These are phyloP conservation scores for Filobasidium floriforme DNA, from an alignment of 768 basidiomycete species.

Conservation along the genomic window DNA sequence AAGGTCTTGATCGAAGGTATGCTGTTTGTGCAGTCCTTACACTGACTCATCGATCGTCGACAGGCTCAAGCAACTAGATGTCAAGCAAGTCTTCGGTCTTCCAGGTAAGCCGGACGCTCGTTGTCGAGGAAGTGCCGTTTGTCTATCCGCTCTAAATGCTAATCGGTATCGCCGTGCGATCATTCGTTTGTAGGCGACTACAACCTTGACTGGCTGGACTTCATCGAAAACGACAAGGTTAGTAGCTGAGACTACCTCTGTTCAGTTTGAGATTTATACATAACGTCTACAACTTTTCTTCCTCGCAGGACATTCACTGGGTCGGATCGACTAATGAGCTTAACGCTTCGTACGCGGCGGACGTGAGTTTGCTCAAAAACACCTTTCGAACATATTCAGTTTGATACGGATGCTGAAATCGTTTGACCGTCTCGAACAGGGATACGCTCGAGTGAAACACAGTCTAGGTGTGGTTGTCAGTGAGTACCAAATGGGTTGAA, in stretches of 20 bases:
- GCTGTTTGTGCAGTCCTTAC: no score
- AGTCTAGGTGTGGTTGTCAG: conserved; percentile 44
- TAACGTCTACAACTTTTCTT: no score
- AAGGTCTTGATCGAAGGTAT: no score
- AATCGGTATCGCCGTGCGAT: no score
- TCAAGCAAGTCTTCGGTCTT: conserved; percentile 70
- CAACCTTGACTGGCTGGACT: conserved; percentile 49
- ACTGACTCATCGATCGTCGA: no score
- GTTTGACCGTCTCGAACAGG: conserved; percentile 34
- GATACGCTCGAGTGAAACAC: conserved; percentile 81
- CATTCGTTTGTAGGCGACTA: conserved; percentile 31
- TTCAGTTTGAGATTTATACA: no score
- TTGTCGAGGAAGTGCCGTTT: no score
- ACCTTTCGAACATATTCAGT: no score
- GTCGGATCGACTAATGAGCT: conserved; percentile 77
- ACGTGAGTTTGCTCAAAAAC: conserved; percentile 37
- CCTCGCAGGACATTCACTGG: conserved; percentile 71
- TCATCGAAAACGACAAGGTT: conserved; percentile 71
- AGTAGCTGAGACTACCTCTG: no score
- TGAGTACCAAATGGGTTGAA: neutral
- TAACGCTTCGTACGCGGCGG: conserved; percentile 82
- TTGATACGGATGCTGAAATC: no score
- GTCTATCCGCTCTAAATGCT: no score
- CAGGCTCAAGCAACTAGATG: conserved; percentile 38
- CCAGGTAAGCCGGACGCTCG: conserved; percentile 77